Evolutionary conservation across 2,329 filamentous ascomycete genomes (phyloP), one percentile per base, ranked within the genome.

Genomic region (Xylariaceae sp.): DNA sequence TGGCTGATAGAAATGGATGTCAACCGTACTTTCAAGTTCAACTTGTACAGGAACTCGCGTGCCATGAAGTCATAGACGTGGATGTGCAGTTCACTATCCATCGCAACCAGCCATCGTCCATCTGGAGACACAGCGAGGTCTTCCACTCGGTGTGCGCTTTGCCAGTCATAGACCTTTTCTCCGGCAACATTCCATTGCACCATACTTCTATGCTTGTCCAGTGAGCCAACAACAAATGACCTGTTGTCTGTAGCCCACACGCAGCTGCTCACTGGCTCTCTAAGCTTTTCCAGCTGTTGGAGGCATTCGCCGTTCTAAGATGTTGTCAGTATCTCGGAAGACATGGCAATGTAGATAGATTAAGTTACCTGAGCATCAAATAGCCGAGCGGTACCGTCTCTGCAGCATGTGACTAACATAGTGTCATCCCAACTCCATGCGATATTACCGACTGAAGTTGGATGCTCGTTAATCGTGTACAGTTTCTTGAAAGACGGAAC

Each of bases 351-450:
- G 17, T 39, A 34, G 3, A n/a, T 12, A 18, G n/a, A 36, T 5
- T 42, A 71, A 7, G 81, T 72, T 72, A 90, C 88, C 60, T 78
- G 73, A 14, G 79, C 75, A 69, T 91, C 83, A 88, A 89, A 96
- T 56, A 96, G 71, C 34, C 86, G 81, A 1, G 89, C 90, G 56
- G 79, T 80, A 42, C 80, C 82, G 64, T 96, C 89, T 59, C 83
- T 80, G 14, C 84, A 88, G 67, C 93, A 97, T 14, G 88, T 93
- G 38, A 97, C 84, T 33, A 99, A 77, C 72, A 89, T 89, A 1
- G 81, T 80, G 71, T 96, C 90, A 69, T 99, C 90, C 5, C 92
- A 94, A 66, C 92, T 97, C 90, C 94, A 99, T 1, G 89, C 80
- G 4, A 96, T 73, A 63, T 92, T 90, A 17, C 88, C 86, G 12